phyloP scores from a whole-genome alignment of 1,284 basidiomycete genomes.

The Pseudozyma flocculosa region DNA sequence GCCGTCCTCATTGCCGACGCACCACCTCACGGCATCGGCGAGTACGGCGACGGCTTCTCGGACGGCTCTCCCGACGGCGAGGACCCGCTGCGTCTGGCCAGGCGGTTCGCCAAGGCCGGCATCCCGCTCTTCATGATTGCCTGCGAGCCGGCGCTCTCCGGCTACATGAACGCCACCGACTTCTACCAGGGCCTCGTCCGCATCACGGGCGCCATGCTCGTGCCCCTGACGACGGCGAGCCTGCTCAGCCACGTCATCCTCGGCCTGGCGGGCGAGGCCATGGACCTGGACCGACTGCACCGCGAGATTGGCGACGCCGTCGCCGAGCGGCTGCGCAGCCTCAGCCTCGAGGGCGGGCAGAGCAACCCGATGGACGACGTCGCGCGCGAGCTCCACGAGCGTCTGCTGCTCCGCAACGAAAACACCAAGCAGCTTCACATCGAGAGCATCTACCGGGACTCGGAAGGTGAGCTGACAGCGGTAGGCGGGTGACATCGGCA shows the following conservation, averaged over 20 bases:
- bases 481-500: too few species aligned
- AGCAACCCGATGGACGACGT: constrained; percentile 78
- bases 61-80: constrained; percentile 63
- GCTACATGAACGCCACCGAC: constrained; percentile 70
- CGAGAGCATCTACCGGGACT: constrained; percentile 76
- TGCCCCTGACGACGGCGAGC: constrained; percentile 92
- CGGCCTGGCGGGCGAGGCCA: constrained; percentile 92
- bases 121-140: constrained; percentile 67
- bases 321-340: constrained; percentile 81
- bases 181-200: constrained; percentile 68
- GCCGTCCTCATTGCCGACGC: constrained; percentile 81
- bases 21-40: constrained; percentile 75
- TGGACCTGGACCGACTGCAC: constrained; percentile 93
- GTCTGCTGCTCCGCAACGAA: constrained; percentile 85
- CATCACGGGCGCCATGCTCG: constrained; percentile 72
- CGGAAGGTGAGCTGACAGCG: too few species aligned
- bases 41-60: constrained; percentile 74
- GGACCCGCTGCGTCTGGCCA: constrained; percentile 84
- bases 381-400: constrained; percentile 86
- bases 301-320: constrained; percentile 90
- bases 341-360: constrained; percentile 67
- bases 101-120: constrained; percentile 83
- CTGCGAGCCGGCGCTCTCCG: constrained; percentile 93
- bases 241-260: constrained; percentile 96
- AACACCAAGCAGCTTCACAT: constrained; percentile 94